A percentile compares a stretch with the other conserved stretches of the same genome.
Evolutionary conservation across 108 stramenopile genomes (phyloP).

Genomic region (Mayamaea pseudoterrestris): DNA sequence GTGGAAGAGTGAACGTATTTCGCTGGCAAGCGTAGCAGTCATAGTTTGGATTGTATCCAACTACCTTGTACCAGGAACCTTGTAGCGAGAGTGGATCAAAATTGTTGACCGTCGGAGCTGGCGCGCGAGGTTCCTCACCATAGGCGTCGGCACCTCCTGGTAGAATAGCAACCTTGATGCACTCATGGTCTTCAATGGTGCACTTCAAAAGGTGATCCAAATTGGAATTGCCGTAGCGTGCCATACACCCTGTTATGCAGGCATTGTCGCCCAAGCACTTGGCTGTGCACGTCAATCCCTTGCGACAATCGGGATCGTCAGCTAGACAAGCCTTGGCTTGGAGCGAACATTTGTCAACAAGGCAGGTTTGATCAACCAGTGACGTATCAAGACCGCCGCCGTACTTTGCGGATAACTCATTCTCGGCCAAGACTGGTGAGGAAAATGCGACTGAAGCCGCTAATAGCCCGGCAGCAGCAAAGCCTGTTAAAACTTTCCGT

Average conservation of each 20-base stretch:
- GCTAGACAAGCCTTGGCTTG: slow-evolving; percentile 80
- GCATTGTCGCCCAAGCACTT: slow-evolving; percentile 85
- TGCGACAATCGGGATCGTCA: slow-evolving; percentile 78
- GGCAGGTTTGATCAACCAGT: slow-evolving; percentile 77
- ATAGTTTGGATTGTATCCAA: slow-evolving; percentile 94
- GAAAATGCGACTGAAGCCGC: slow-evolving; percentile 7
- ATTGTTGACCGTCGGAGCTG: slow-evolving; percentile 61
- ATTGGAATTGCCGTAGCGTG: slow-evolving; percentile 84
- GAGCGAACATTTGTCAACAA: slow-evolving; percentile 64
- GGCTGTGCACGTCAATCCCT: slow-evolving; percentile 88
- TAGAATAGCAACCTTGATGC: slow-evolving; percentile 93
- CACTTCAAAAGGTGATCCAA: slow-evolving; percentile 90
- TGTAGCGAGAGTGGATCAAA: slow-evolving; percentile 77
- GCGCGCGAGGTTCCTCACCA: slow-evolving; percentile 68
- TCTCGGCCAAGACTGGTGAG: slow-evolving; percentile 59
- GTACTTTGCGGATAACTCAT: slow-evolving; percentile 79
- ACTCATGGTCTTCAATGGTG: slow-evolving; percentile 92
- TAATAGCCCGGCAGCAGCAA: slow-evolving; percentile 1
- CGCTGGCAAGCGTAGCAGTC: slow-evolving; percentile 96
- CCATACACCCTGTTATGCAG: slow-evolving; percentile 96
- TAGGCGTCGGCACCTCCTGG: slow-evolving; percentile 69
- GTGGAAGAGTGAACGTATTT: slow-evolving; percentile 79
- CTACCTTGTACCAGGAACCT: slow-evolving; percentile 94
- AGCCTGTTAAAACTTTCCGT: background rate
- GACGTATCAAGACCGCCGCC: slow-evolving; percentile 76